phyloP scores from a whole-genome alignment of 2,329 filamentous ascomycete genomes.

The Zymoseptoria pseudotritici region DNA sequence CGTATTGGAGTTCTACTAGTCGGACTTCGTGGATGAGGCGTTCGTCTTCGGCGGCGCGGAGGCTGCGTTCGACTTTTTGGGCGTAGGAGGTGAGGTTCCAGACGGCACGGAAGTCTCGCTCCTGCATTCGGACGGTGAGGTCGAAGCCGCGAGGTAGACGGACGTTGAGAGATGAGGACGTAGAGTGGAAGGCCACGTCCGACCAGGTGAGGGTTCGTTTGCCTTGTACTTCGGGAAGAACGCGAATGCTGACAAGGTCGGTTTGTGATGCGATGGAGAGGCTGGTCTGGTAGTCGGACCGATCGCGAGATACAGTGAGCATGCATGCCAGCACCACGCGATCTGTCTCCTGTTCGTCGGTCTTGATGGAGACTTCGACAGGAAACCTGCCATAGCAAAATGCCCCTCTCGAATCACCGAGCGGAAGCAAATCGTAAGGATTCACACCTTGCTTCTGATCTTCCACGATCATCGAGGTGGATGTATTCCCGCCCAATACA shows the following conservation, averaged over 20 bases:
- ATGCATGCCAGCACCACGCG: slow-evolving; percentile 65
- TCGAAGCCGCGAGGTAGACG: slow-evolving; percentile 69
- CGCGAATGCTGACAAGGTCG: slow-evolving; percentile 64
- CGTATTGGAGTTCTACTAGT: slow-evolving; percentile 70
- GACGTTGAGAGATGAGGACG: slow-evolving; percentile 58
- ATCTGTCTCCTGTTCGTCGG: slow-evolving; percentile 61
- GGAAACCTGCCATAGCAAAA: slow-evolving; percentile 77
- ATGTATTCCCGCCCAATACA: slow-evolving; percentile 54
- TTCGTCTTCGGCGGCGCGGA: slow-evolving; percentile 65
- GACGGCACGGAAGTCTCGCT: slow-evolving; percentile 69
- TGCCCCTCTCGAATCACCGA: slow-evolving; percentile 64
- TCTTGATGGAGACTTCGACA: slow-evolving; percentile 66
- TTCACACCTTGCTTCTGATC: slow-evolving; percentile 3
- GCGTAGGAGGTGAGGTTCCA: slow-evolving; percentile 84
- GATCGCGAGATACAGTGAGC: slow-evolving; percentile 65
- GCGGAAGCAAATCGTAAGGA: slow-evolving; percentile 62
- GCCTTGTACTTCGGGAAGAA: slow-evolving; percentile 49
- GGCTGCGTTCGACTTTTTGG: slow-evolving; percentile 62
- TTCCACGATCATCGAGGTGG: slow-evolving; percentile 15
- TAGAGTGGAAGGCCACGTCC: slow-evolving; percentile 71
- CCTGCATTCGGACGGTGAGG: slow-evolving; percentile 61
- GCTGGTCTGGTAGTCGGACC: slow-evolving; percentile 60
- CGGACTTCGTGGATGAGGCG: slow-evolving; percentile 59
- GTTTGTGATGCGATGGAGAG: slow-evolving; percentile 74
- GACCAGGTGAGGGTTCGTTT: slow-evolving; percentile 66